phyloP scores from a whole-genome alignment of 176 grass and related monocot species.

The Panicum miliaceum region DNA sequence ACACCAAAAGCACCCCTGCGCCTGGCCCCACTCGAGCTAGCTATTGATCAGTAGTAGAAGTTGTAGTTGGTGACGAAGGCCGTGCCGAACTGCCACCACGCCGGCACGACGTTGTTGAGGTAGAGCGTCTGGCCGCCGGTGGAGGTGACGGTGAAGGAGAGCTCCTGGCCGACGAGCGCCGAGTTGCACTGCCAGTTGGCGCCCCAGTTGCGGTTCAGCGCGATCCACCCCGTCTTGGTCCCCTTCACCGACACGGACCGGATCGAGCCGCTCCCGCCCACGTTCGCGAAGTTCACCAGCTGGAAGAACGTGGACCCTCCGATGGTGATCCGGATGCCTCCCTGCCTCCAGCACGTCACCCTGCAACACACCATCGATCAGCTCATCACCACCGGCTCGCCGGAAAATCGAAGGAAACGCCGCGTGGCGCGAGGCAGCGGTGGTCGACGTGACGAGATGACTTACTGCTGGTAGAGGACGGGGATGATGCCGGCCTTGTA shows the following conservation, averaged over 20 bases:
- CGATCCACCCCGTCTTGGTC: constrained; percentile 3
- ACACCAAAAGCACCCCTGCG: background rate
- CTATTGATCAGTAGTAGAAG: constrained; percentile 2
- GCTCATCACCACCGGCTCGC: too few species aligned
- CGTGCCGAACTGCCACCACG: constrained; percentile 14
- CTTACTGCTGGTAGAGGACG: constrained; percentile 31
- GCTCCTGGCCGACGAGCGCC: constrained; percentile 35
- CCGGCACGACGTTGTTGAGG: constrained; percentile 23
- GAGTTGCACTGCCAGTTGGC: constrained; percentile 46
- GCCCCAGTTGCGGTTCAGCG: constrained; percentile 54
- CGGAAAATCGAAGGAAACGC: too few species aligned
- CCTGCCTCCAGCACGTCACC: constrained; percentile 38
- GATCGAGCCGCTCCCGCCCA: constrained; percentile 33
- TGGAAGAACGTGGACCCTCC: constrained; percentile 19
- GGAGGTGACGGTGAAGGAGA: constrained; percentile 35
- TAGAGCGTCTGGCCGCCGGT: constrained; percentile 37
- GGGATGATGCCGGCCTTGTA: constrained; percentile 42
- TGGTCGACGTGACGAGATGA: too few species aligned
- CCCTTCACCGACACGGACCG: constrained; percentile 36
- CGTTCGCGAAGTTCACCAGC: constrained; percentile 19
- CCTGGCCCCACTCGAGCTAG: too few species aligned
- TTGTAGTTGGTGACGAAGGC: background rate
- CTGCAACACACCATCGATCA: background rate
- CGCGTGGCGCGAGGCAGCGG: too few species aligned
- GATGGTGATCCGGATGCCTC: constrained; percentile 27